Evolutionary conservation across 179 eudicot genomes (phyloP), one percentile per base, ranked within the genome.

Genomic region (Beta macrorhiza): DNA sequence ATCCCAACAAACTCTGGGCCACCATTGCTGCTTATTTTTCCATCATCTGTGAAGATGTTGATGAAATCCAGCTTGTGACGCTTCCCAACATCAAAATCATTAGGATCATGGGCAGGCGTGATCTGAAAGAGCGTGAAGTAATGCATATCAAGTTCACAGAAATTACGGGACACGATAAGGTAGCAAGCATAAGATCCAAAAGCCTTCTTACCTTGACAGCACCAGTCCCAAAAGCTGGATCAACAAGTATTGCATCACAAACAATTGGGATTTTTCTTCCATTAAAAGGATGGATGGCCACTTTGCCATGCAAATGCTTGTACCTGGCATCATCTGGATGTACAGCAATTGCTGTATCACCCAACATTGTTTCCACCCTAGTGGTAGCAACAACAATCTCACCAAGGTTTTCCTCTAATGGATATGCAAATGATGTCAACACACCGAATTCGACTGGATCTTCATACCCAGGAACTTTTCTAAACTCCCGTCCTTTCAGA

Each of bases 321-420:
- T 96, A 96, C 83, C 97, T 91, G 53, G 81, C 71, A 86, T 96
- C 99, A 56, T 94, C 91, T 16, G 99, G 97, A 87, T 96, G 98
- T 76, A 96, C 84, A 7, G 99, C 99, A 76, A 96, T 90, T 52
- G 97, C 99, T 45, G 97, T 91, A 90, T 95, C 99, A 76, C 99
- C 99, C 75, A 95, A 91, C 99, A 95, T 95, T 59, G 99, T 96
- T 84, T 94, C 99, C 81, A 96, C 91, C 84, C 99, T 87, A 59
- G 99, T 96, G 45, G 99, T 96, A 69, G 98, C 99, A 81, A 96
- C 99, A 72, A 96, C 91, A 88, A 96, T 90, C 82, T 96, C 97
- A 69, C 92, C 98, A 61, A 90, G 83, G 32, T 84, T 89, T 57
- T 89, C 98, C 84, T 96, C 97, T 59, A 96, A 79, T 65, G 92